Conservation (phyloP, 371 early-diverging fungal genomes). For the Lichtheimia ramosa region DNA sequence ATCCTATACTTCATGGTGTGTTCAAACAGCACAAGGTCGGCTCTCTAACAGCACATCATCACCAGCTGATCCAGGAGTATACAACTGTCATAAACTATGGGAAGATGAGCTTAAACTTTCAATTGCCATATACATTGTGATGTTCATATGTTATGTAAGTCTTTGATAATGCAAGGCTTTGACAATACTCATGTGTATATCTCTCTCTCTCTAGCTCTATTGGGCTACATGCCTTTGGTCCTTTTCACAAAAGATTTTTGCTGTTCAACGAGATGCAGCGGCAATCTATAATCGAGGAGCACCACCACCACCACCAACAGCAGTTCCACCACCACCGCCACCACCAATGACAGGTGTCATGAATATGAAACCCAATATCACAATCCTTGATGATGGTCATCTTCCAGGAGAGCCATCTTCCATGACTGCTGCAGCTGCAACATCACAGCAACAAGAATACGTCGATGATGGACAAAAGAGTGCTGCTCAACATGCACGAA, state of each 20-base stretch:
- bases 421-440: neutral
- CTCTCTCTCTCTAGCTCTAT: slow-evolving; percentile 26
- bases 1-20: slow-evolving; percentile 29
- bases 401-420: neutral
- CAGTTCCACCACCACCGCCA: neutral
- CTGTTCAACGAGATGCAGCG: slow-evolving; percentile 7
- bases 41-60: neutral
- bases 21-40: slow-evolving; percentile 5
- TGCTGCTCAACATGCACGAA: slow-evolving; percentile 6
- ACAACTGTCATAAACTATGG: slow-evolving; percentile 41
- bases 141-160: slow-evolving; percentile 34
- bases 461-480: slow-evolving; percentile 4
- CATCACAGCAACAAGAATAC: neutral
- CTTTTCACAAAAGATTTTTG: slow-evolving; percentile 32
- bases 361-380: slow-evolving; percentile 8
- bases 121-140: slow-evolving; percentile 27
- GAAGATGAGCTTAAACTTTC: slow-evolving; percentile 41
- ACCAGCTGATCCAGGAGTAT: slow-evolving; percentile 25
- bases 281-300: slow-evolving; percentile 4
- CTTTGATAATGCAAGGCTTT: neutral
- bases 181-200: neutral
- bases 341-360: slow-evolving; percentile 2
- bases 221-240: slow-evolving; percentile 41
- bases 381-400: neutral
- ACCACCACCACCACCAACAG: neutral